Base-by-base conservation (phyloP, 2,329 filamentous ascomycete genomes). In the Helicocarpus griseus region DNA sequence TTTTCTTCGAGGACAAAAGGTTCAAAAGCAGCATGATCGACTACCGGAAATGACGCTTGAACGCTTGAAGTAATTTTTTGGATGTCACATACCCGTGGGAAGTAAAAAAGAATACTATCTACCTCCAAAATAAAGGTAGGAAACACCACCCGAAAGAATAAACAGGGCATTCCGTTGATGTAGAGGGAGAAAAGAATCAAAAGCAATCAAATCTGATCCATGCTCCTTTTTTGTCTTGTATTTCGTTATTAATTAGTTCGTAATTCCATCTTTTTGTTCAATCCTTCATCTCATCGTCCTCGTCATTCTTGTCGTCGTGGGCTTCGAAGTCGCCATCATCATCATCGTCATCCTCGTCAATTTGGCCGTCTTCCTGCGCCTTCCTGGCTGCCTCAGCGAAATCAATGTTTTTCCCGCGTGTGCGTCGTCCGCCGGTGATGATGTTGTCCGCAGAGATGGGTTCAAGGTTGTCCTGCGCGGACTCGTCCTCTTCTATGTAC, bases 381-480 rank as follows among this genome's bases (percentile, higher is more conserved):
- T 95, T 83, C 71, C 86, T 78, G 24, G 88, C 89, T 19, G 90
- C 90, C 76, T 95, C 89, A 63, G 86, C 86, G 73, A 88, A 97
- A 77, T 97, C 88, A 68, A 97, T 96, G 65, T 83, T 79, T 71
- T 88, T 87, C 66, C 90, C 90, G 65, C 91, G 91, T 57, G 91
- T 97, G 70, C 93, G 91, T 62, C 84, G 81, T 57, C 85, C 85
- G 58, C 77, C 79, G 53, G 74, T 69, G 65, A 97, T 83, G 69
- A 97, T 95, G 79, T 97, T 97, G 68, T 81, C 80, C 52, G 81
- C 76, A 67, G 95, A 88, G 68, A 98, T 96, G 73, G 91, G 90
- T 67, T 94, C 87, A 77, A 95, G 81, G 70, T 87, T 86, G 64
- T 88, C 79, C 17, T 64, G 75, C 3, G 26, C 54, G 13, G 54